A percentile compares a stretch with the other conserved stretches of the same genome.
phyloP scores from a whole-genome alignment of 1,139 yeast species.

The Torulaspora globosa region DNA sequence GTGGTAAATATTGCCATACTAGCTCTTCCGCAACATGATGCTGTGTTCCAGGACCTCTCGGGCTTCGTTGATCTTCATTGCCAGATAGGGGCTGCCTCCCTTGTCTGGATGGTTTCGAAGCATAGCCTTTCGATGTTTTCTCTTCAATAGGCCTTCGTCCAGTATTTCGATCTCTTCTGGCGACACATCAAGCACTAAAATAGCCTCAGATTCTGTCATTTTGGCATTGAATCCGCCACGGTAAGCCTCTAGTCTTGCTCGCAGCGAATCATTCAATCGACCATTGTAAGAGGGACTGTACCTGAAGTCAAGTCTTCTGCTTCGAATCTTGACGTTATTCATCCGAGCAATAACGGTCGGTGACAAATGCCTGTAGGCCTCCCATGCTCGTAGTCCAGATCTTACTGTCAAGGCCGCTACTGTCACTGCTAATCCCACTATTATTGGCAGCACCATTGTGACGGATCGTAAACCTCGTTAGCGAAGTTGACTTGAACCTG shows the following conservation, averaged over 20 bases:
- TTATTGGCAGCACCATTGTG: conserved; percentile 32
- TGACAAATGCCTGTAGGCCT: conserved; percentile 25
- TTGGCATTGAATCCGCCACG: conserved; percentile 80
- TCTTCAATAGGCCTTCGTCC: conserved; percentile 70
- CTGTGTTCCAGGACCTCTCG: conserved; percentile 30
- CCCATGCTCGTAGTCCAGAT: conserved; percentile 34
- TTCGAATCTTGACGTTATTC: conserved; percentile 33
- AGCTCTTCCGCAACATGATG: conserved; percentile 20
- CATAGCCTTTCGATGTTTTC: conserved; percentile 86
- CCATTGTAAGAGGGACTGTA: conserved; percentile 8
- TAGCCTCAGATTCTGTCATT: conserved; percentile 87
- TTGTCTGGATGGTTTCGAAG: conserved; percentile 93
- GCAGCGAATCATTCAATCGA: conserved; percentile 14
- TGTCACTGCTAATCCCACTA: conserved; percentile 32
- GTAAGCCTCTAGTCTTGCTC: conserved; percentile 18
- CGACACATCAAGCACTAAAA: conserved; percentile 56
- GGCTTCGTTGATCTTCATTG: conserved; percentile 95
- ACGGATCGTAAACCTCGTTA: not conserved
- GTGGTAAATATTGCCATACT: not conserved
- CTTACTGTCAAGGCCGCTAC: conserved; percentile 26
- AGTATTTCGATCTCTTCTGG: conserved; percentile 52
- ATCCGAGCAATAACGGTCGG: conserved; percentile 31
- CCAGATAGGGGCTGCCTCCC: conserved; percentile 94
- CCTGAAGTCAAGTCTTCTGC: conserved; percentile 25
- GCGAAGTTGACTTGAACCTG: too few relatives aligned